Evolutionary conservation across 345 rosid genomes (phyloP), one percentile per base, ranked within the genome.

Genomic region (Boechera divaricarpa): DNA sequence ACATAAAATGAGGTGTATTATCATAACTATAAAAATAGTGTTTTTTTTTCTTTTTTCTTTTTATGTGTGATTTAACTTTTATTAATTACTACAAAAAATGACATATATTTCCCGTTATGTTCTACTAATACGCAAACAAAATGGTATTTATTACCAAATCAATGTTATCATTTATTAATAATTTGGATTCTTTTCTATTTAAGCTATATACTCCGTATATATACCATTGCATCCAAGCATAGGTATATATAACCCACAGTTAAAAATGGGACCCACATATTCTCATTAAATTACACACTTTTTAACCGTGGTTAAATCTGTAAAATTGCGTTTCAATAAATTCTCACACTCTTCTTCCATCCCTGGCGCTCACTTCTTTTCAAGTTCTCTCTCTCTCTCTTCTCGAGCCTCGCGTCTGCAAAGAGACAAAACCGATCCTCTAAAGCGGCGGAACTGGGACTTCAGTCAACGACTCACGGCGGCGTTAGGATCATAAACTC

Each of bases 281-380:
- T 10, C 10, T 70, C 60, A 65, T 57, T 66, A 65, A 58, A 13
- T 31, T 13, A 48, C 65, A 21, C 0, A 29, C 4, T 72, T 42
- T 28, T 36, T 7, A 64, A 65, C 73, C 67, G 72, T 31, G 45
- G 71, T 54, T 15, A 44, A 33, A 12, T 24, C 73, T 52, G 81
- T 72, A 77, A 77, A 73, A 47, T 15, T 5, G 36, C 49, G 11
- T 18, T 49, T 35, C 76, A 69, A 84, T 87, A 87, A 83, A 85
- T 86, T 76, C 45, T 41, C 83, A 16, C 83, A 35, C 77, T 74
- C 78, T 57, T 56, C 61, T 63, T 61, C 68, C 28, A 21, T 54
- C 75, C 10, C 82, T 82, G 87, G 87, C 93, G 87, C 91, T 83
- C 89, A 75, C 84, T 82, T 64, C 76, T 75, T 78, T 83, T 87